phyloP scores from a whole-genome alignment of 352 stramenopile species.

The Globisporangium cystogenes region DNA sequence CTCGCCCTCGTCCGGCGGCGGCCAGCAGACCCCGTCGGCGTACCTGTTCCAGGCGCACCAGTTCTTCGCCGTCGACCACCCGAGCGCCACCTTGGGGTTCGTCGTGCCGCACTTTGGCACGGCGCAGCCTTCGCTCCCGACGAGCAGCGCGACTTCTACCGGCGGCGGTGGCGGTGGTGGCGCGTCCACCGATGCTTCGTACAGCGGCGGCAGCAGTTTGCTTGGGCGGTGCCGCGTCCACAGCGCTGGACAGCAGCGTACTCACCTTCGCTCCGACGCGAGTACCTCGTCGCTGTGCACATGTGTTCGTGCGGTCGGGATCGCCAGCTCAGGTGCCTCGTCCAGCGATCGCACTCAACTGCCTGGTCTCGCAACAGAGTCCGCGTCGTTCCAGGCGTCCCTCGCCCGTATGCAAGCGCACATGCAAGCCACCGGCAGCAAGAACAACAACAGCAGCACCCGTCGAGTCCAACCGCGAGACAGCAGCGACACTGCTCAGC shows the following conservation, averaged over 20 bases:
- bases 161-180: neutral
- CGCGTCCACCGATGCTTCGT: neutral
- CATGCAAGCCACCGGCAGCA: neutral
- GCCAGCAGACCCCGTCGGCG: neutral
- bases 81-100: neutral
- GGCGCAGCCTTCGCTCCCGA: neutral
- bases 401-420: neutral
- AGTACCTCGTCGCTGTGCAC: slow-evolving; percentile 18
- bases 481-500: neutral
- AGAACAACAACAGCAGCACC: neutral
- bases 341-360: neutral
- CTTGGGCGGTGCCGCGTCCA: slow-evolving; percentile 6
- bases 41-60: slow-evolving; percentile 9
- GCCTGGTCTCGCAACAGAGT: neutral
- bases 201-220: neutral
- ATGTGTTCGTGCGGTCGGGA: slow-evolving; percentile 22
- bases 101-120: neutral
- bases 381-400: neutral
- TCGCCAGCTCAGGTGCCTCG: slow-evolving; percentile 13
- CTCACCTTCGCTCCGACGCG: neutral
- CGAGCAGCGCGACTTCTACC: neutral
- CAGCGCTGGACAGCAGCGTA: slow-evolving; percentile 1
- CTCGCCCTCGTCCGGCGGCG: neutral
- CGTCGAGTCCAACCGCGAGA: neutral
- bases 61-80: slow-evolving; percentile 12